Evolutionary conservation across 1,284 basidiomycete genomes (phyloP), one percentile per base, ranked within the genome.

Genomic region (Naganishia sp.): DNA sequence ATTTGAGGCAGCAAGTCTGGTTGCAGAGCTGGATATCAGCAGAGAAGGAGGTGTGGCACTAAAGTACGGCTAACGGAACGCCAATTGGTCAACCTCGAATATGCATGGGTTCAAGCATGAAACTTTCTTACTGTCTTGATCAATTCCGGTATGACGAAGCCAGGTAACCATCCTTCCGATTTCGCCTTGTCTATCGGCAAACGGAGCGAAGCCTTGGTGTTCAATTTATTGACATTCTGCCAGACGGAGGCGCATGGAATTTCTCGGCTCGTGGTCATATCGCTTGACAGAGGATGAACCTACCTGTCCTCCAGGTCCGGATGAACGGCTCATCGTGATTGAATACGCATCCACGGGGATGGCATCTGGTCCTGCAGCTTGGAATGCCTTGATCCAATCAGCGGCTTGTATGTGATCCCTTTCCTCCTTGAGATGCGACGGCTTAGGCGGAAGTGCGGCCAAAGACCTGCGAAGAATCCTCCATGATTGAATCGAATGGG

Each of bases 201-300:
- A 25, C 76, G 70, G 2, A 80, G 47, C 0, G 75, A 72, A 6
- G 78, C 78, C 68, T 80, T 80, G 6, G 78, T 78, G 67, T 74
- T 77, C 17, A 78, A 77, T 70, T 77, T 80, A 66, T 80, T 80
- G 18, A 80, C 79, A 68, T 80, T 78, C 75, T 78, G 56, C 21
- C 43, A 32, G 32, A 45, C 7, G 18, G 21, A 21, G 17, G 63
- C 21, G 50, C 17, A 6, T 21, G 9, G 1, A 13, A 54, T 23
- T 61, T 4, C 35, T 28, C 35, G 7, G 35, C 35, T 39, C 35
- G 35, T 39, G 7, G 25, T 23, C 15, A 32, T 17, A 25, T 13
- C 7, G 15, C 41, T 23, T 21, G 32, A 52, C 57, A n/a, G 15
- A 46, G 21, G 17, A 32, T 1, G 42, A 25, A 49, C 72, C 61